Conservation (phyloP, 2,329 filamentous ascomycete species). For the Stachybotrys chartarum region DNA sequence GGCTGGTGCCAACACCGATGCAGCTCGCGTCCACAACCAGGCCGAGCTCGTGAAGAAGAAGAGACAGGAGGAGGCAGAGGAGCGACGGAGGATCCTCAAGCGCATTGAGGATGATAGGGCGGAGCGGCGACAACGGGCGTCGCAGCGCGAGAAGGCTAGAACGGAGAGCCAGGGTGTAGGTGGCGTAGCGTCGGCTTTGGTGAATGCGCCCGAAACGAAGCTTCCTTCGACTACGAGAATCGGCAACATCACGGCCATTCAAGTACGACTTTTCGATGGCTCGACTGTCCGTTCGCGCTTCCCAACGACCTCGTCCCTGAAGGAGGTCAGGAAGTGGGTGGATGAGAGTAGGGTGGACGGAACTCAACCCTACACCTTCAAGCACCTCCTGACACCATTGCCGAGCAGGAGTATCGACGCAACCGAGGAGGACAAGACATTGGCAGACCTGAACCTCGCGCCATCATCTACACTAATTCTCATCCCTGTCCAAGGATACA, state of each 20-base stretch:
- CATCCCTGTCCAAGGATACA: conserved; percentile 53
- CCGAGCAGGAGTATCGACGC: conserved; percentile 70
- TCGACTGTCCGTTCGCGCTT: conserved; percentile 71
- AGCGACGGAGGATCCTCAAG: conserved; percentile 64
- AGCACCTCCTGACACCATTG: conserved; percentile 71
- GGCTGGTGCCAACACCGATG: conserved; percentile 21
- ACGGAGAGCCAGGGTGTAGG: conserved; percentile 17
- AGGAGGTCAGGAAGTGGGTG: conserved; percentile 70
- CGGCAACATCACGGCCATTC: conserved; percentile 46
- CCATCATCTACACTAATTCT: conserved; percentile 81
- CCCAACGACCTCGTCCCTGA: conserved; percentile 53
- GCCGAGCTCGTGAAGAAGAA: conserved; percentile 53
- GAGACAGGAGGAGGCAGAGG: conserved; percentile 58
- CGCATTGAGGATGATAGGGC: conserved; percentile 72
- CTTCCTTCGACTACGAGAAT: conserved; percentile 17
- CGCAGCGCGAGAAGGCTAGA: conserved; percentile 38
- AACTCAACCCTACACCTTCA: conserved; percentile 69
- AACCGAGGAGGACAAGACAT: conserved; percentile 62
- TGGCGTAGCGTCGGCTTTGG: conserved; percentile 19
- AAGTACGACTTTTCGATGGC: conserved; percentile 79
- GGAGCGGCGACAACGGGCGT: conserved; percentile 53
- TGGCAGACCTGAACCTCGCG: conserved; percentile 64
- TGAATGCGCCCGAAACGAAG: conserved; percentile 24
- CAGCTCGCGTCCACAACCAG: conserved; percentile 34
- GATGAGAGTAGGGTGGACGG: conserved; percentile 53